Conservation (phyloP, 2,329 filamentous ascomycete genomes). For the Microsporum audouinii region DNA sequence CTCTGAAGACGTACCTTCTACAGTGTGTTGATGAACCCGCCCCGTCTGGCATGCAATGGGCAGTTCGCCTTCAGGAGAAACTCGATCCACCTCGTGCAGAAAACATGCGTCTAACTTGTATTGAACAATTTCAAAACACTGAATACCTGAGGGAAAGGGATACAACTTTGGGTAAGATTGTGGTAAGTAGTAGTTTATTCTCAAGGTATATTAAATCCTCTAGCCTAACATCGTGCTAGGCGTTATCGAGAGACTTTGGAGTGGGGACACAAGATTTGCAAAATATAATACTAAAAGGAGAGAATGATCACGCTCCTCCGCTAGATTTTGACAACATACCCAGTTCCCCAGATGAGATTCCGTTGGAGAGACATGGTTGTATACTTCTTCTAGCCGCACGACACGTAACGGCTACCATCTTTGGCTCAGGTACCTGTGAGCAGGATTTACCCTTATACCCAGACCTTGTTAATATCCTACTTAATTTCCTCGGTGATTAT, state of each 20-base stretch:
- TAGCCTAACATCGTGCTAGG: conserved; percentile 20
- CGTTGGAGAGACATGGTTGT: conserved; percentile 45
- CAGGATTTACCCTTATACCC: conserved; percentile 41
- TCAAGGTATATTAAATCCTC: background rate
- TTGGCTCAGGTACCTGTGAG: conserved; percentile 29
- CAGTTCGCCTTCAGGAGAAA: conserved; percentile 46
- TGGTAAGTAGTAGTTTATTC: conserved; percentile 25
- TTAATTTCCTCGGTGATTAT: conserved; percentile 40
- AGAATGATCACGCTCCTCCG: conserved; percentile 30
- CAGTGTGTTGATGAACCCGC: conserved; percentile 23
- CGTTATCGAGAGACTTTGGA: conserved; percentile 44
- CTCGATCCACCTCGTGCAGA: conserved; percentile 39
- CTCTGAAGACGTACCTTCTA: conserved; percentile 50
- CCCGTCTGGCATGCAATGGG: conserved; percentile 34
- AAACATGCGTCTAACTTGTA: conserved; percentile 13
- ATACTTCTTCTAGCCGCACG: conserved; percentile 45
- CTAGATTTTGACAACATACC: conserved; percentile 46
- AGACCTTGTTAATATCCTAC: conserved; percentile 40
- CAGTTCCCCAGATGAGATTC: conserved; percentile 41
- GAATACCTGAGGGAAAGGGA: conserved; percentile 42
- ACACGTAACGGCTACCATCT: conserved; percentile 39
- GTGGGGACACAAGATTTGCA: conserved; percentile 40
- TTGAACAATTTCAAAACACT: conserved; percentile 40
- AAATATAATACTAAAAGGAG: conserved; percentile 32
- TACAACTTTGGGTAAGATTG: conserved; percentile 46